A percentile compares a stretch with the other conserved stretches of the same genome.
Conservation (phyloP, 2,329 filamentous ascomycete genomes). For the Penicillium decumbens region DNA sequence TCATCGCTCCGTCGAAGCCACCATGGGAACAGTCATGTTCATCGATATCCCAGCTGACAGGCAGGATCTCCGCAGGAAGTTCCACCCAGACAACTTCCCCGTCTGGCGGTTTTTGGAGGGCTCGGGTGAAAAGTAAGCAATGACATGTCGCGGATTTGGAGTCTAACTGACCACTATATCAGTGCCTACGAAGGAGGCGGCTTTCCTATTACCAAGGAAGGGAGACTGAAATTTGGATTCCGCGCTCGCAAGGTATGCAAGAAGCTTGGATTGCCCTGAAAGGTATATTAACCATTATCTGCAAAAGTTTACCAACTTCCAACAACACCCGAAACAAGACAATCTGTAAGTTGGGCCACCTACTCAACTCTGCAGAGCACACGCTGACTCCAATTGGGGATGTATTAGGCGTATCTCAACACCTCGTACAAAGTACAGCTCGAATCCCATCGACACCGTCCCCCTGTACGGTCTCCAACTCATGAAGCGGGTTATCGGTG, state of each 20-base stretch:
- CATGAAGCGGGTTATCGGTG: neutral
- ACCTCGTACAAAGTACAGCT: neutral
- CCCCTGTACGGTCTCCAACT: neutral
- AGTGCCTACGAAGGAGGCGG: neutral
- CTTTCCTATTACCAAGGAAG: neutral
- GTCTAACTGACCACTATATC: neutral
- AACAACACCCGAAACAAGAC: neutral
- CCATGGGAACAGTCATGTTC: slow-evolving; percentile 36
- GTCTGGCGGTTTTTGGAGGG: neutral
- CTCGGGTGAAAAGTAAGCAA: neutral
- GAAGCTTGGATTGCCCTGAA: neutral
- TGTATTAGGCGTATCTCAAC: neutral
- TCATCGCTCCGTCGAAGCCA: slow-evolving; percentile 34
- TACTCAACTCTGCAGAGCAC: neutral
- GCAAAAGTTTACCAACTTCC: neutral
- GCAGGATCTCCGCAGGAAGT: slow-evolving; percentile 4
- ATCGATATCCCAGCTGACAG: slow-evolving; percentile 26
- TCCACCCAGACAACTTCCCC: neutral
- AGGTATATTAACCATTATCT: neutral
- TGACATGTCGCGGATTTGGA: neutral
- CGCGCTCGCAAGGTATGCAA: neutral
- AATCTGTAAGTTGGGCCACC: neutral
- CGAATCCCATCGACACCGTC: neutral
- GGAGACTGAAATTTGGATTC: neutral
- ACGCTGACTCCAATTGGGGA: neutral